Evolutionary conservation across 1,139 yeast genomes (phyloP), one percentile per base, ranked within the genome.

Genomic region (Candida buenavistaensis): DNA sequence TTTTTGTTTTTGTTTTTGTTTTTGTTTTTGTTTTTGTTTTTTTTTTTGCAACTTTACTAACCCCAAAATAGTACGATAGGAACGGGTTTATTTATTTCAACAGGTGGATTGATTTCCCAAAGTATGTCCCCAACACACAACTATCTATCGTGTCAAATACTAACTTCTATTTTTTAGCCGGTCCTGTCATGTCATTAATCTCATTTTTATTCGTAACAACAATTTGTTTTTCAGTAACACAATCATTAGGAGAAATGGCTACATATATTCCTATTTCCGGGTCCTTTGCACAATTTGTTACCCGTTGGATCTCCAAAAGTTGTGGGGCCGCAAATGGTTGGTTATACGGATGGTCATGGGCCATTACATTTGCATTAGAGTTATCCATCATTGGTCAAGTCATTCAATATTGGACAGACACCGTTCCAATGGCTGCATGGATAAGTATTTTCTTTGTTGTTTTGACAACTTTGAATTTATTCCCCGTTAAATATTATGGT

Each of bases 271-370:
- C 88, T 3, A 74, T 79, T 26, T 66, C 85, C 3, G 83, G 86
- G 11, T 78, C 84, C 2, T 81, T 83, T 57, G 63, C 71, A 24
- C 75, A 69, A 45, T 70, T 68, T 41, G 64, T 65, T 20, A 68
- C 82, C 35, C 64, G 89, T 52, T 85, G 85, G 68, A 57, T 76
- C 36, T 77, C 84, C 8, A 82, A 82, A 19, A 78, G 89, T 6
- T 64, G 83, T 38, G 94, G 95, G 43, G 87, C 85, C 38, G 80
- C 94, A 30, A 79, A 81, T 49, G 92, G 92, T 37, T 86, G 87
- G 78, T 72, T 78, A 63, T 88, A 87, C 57, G 84, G 92, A 90
- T 85, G 84, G 58, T 77, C 85, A 14, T 86, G 94, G 92, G 87
- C 88, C 37, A 80, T 83, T 46, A 84, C 95, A 2, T 84, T 77